Percentiles rank a stretch among this genome's conserved stretches.
These are phyloP conservation scores for Articulospora tetracladia DNA, from an alignment of 495 filamentous ascomycete species.

Conservation along the genomic window DNA sequence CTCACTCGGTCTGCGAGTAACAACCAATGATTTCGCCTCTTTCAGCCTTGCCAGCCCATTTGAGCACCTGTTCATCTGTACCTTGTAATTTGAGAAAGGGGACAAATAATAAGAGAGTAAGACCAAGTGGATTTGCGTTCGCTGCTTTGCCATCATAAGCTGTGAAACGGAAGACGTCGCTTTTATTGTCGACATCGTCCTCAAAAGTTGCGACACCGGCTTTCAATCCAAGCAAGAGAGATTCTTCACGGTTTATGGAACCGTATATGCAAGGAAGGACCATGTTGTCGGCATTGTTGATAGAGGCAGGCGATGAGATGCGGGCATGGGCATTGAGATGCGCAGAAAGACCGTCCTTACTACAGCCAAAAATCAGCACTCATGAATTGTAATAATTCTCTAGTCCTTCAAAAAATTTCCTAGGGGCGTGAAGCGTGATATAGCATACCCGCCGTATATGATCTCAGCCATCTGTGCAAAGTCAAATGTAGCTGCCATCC, in stretches of 20 bases:
- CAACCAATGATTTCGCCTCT: slow-evolving; percentile 65
- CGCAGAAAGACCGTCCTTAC: not conserved
- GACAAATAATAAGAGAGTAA: slow-evolving; percentile 39
- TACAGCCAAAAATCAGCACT: not conserved
- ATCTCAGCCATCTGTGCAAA: not conserved
- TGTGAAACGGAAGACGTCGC: slow-evolving; percentile 6
- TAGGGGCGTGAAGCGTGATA: not conserved
- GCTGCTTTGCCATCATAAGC: not conserved
- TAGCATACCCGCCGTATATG: not conserved
- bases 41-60: slow-evolving; percentile 55
- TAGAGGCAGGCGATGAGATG: no score
- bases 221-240: slow-evolving; percentile 4
- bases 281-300: not conserved
- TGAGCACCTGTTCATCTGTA: slow-evolving; percentile 57
- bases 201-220: slow-evolving; percentile 8
- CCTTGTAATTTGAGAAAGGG: slow-evolving; percentile 60
- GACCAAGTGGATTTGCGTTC: slow-evolving; percentile 13
- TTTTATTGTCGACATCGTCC: slow-evolving; percentile 1
- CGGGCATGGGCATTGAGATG: not conserved
- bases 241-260: slow-evolving; percentile 7
- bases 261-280: slow-evolving; percentile 1
- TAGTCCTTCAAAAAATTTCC: not conserved
- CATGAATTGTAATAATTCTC: not conserved
- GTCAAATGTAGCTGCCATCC: not conserved
- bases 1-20: slow-evolving; percentile 63